Evolutionary conservation across 805 yeast species (phyloP).

Genomic region (Yamadazyma phyllophila): DNA sequence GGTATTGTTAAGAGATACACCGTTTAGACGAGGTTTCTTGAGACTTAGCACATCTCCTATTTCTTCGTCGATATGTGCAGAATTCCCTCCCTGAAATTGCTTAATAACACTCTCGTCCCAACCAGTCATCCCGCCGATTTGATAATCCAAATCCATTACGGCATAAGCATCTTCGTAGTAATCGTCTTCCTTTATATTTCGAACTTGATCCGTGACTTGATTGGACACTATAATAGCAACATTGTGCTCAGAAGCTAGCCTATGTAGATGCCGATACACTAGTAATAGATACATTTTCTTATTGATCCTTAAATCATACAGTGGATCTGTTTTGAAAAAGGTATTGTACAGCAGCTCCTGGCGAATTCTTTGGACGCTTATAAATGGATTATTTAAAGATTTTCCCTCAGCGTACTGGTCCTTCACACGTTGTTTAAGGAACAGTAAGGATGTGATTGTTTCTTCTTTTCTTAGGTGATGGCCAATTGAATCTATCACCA

Average conservation of each 20-base stretch:
- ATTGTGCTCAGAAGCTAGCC: constrained; percentile 44
- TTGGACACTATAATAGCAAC: constrained; percentile 71
- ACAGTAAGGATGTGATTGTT: constrained; percentile 33
- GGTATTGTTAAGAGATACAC: too few species aligned
- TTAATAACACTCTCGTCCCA: constrained; percentile 55
- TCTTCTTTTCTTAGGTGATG: constrained; percentile 72
- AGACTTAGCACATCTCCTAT: not conserved
- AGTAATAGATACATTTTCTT: constrained; percentile 43
- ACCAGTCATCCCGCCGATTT: constrained; percentile 70
- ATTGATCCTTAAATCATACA: constrained; percentile 31
- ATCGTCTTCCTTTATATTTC: constrained; percentile 17
- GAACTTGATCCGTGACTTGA: constrained; percentile 71
- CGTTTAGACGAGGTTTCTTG: not conserved
- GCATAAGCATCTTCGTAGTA: constrained; percentile 17
- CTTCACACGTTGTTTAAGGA: constrained; percentile 24
- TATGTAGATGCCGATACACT: constrained; percentile 47
- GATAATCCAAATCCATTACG: constrained; percentile 51
- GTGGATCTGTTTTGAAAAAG: constrained; percentile 20
- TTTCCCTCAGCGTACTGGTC: constrained; percentile 16
- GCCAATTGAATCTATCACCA: constrained; percentile 79
- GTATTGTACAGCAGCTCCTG: constrained; percentile 20
- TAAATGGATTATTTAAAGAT: constrained; percentile 4
- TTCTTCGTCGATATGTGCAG: not conserved
- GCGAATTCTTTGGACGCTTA: constrained; percentile 13
- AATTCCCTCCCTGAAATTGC: constrained; percentile 10